phyloP scores from a whole-genome alignment of 352 stramenopile genomes.

The Phytophthora sansomeana region DNA sequence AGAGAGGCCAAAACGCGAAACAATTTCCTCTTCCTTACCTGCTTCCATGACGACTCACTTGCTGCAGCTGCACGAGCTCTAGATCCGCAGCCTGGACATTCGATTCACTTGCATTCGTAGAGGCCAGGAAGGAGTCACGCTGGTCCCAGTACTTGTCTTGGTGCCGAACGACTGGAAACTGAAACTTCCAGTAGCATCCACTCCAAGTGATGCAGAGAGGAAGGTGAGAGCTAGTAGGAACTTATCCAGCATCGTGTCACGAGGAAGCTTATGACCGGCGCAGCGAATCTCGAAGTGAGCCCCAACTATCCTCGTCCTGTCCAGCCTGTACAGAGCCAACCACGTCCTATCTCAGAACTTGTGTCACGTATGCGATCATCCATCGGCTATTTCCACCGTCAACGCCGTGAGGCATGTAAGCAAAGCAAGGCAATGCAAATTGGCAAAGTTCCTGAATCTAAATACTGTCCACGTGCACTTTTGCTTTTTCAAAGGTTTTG shows the following conservation, averaged over 20 bases:
- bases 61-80: conserved; percentile 59
- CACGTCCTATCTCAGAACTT: too few species aligned
- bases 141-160: conserved; percentile 70
- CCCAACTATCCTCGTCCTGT: too few species aligned
- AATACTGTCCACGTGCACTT: too few species aligned
- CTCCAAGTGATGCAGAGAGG: neutral
- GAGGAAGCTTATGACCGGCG: neutral
- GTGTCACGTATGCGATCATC: too few species aligned
- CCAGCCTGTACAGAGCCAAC: too few species aligned
- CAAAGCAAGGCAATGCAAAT: too few species aligned
- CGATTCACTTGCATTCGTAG: conserved; percentile 3
- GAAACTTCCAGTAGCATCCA: conserved; percentile 1
- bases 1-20: neutral
- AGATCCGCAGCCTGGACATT: conserved; percentile 38
- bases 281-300: conserved; percentile 12
- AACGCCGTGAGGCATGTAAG: too few species aligned
- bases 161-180: conserved; percentile 47
- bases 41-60: conserved; percentile 70
- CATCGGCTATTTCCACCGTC: too few species aligned
- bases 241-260: conserved; percentile 13
- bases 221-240: conserved; percentile 5
- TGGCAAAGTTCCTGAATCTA: too few species aligned
- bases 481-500: too few species aligned
- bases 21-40: conserved; percentile 35
- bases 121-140: conserved; percentile 20